Base-by-base conservation (phyloP, 2,329 filamentous ascomycete species). In the Ophiostoma sp. region DNA sequence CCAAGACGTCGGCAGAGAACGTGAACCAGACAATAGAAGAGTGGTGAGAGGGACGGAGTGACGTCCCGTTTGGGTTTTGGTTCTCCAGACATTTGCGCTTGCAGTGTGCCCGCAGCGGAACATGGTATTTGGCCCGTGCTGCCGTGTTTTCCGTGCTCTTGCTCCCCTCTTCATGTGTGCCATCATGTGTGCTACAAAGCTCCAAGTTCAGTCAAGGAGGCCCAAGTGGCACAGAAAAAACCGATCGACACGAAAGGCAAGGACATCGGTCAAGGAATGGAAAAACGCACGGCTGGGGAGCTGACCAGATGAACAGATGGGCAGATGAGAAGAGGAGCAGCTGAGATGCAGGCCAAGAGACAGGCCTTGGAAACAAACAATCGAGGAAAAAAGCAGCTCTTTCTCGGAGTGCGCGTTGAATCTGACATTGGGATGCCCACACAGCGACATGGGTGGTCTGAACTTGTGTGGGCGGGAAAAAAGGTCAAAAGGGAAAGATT, bases 321-420 rank as follows among this genome's bases (percentile, higher is more conserved):
- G n/a, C n/a, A n/a, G n/a, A n/a, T n/a, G 39, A 42, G 39, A n/a
- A n/a, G 39, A 9, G 11, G 39, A 12, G 39, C 9, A 42, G 39
- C 39, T 42, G 39, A 42, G 39, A 42, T 42, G 39, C 39, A 42
- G 39, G 39, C 15, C 9, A 12, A 42, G 39, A 42, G 39, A 42
- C 6, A 42, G 15, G 15, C 39, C 50, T 9, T n/a, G n/a, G n/a
- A 11, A 52, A 25, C 22, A n/a, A 52, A 25, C 9, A 12, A 42
- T 42, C 39, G 9, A 52, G n/a, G 50, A 22, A 52, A 22, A 6
- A 25, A 33, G 15, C 12, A 33, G 19, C 15, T n/a, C 28, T 36
- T 63, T 19, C 59, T 63, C 59, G 59, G 59, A 63, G 59, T 63
- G 33, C 31, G 59, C 59, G 52, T 4, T 57, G 59, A 12, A 63